Conservation (phyloP, 257 asterid species). For the Verbena officinalis region DNA sequence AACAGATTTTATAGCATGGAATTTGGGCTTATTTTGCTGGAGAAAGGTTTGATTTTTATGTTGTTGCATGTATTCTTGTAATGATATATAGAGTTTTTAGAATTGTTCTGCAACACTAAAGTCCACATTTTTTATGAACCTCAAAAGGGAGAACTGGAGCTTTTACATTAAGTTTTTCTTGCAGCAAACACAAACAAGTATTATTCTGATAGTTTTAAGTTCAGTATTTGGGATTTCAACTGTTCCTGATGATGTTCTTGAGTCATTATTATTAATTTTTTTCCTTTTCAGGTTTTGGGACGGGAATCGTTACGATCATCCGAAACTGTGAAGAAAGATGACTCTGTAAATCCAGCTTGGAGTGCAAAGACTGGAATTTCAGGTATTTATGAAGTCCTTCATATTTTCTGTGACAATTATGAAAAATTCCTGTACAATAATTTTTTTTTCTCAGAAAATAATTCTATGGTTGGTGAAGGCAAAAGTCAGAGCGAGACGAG, state of each 20-base stretch:
- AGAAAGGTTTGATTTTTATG: conserved; percentile 8
- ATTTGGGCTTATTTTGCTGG: conserved; percentile 8
- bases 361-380: conserved; percentile 46
- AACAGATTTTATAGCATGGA: not conserved
- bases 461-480: conserved; percentile 36
- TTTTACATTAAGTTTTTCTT: not conserved
- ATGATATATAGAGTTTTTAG: conserved; percentile 8
- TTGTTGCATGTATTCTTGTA: conserved; percentile 27
- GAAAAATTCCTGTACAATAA: not conserved
- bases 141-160: not conserved
- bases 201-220: not conserved
- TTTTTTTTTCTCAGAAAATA: conserved; percentile 31
- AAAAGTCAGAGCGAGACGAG: conserved; percentile 32
- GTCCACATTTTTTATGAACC: not conserved
- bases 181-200: not conserved
- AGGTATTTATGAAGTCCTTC: conserved; percentile 38
- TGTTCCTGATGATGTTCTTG: not conserved
- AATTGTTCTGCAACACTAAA: not conserved
- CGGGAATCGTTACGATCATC: conserved; percentile 38
- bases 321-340: conserved; percentile 47
- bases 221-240: not conserved
- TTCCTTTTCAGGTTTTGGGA: conserved; percentile 47
- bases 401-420: not conserved
- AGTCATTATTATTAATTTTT: not conserved
- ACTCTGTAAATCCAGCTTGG: conserved; percentile 42